Evolutionary conservation across 345 rosid genomes (phyloP).

Genomic region (Toxicodendron radicans): DNA sequence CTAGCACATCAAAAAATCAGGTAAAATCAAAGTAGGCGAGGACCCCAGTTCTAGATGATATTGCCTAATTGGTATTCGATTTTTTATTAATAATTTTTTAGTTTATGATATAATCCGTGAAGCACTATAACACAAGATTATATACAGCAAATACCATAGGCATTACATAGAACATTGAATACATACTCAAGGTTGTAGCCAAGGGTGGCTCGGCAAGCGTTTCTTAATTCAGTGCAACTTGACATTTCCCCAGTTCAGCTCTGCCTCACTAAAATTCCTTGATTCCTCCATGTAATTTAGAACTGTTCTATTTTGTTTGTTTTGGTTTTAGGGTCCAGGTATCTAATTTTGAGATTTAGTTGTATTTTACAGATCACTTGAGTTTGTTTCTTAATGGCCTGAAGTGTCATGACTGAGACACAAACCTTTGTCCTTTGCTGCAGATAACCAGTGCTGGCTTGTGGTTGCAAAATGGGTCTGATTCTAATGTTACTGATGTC

Average conservation of each 20-base stretch:
- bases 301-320: neutral
- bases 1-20: no score
- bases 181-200: neutral
- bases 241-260: neutral
- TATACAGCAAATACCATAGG: neutral
- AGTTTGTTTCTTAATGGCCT: conserved; percentile 6
- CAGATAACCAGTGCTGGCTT: conserved; percentile 92
- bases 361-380: conserved; percentile 1
- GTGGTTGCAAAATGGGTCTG: conserved; percentile 69
- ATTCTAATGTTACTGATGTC: conserved; percentile 35
- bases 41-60: neutral
- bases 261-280: neutral
- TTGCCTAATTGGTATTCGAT: neutral
- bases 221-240: neutral
- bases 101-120: neutral
- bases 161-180: neutral
- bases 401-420: conserved; percentile 5
- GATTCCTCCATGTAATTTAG: neutral
- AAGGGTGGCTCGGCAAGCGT: neutral
- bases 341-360: conserved; percentile 2
- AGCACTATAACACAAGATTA: neutral
- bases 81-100: neutral
- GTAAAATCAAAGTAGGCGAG: no score
- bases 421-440: conserved; percentile 29
- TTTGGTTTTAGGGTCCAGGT: neutral